These are phyloP conservation scores for Schizophyllum amplum DNA, from an alignment of 1,284 basidiomycete genomes.

Conservation along the genomic window DNA sequence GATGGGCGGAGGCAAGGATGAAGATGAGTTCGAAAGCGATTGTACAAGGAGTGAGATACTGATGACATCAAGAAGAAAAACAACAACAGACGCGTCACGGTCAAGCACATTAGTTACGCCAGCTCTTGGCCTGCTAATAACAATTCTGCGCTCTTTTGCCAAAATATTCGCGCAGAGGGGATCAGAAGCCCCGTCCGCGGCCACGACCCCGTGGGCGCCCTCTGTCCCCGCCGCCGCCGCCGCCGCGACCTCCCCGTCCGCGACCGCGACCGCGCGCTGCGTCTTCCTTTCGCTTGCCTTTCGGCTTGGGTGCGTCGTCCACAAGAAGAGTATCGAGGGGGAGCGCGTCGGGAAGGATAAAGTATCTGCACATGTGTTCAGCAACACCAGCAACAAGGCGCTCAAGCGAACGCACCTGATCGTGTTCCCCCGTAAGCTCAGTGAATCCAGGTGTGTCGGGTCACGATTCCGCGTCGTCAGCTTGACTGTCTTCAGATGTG, in stretches of 20 bases:
- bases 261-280: conserved; percentile 59
- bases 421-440: conserved; percentile 90
- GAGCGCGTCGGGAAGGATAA: conserved; percentile 92
- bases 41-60: not conserved
- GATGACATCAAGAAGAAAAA: not conserved
- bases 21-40: not conserved
- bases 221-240: conserved; percentile 44
- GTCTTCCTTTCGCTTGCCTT: conserved; percentile 71
- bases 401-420: conserved; percentile 40
- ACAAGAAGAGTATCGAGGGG: conserved; percentile 95
- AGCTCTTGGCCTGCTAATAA: no score
- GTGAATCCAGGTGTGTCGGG: conserved; percentile 72
- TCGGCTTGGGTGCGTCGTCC: conserved; percentile 96
- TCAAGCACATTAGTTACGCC: no score
- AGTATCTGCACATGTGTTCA: conserved; percentile 39
- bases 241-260: conserved; percentile 40
- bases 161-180: not conserved
- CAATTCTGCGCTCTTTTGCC: no score
- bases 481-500: conserved; percentile 94
- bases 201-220: conserved; percentile 39
- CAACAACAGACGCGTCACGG: not conserved
- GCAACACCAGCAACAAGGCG: not conserved
- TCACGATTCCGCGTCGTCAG: conserved; percentile 89
- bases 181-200: conserved; percentile 30
- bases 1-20: not conserved